Percentiles rank a stretch among this genome's conserved stretches.
These are phyloP conservation scores for Cyberlindnera euphorbiiphila DNA, from an alignment of 805 yeast genomes.

Conservation along the genomic window DNA sequence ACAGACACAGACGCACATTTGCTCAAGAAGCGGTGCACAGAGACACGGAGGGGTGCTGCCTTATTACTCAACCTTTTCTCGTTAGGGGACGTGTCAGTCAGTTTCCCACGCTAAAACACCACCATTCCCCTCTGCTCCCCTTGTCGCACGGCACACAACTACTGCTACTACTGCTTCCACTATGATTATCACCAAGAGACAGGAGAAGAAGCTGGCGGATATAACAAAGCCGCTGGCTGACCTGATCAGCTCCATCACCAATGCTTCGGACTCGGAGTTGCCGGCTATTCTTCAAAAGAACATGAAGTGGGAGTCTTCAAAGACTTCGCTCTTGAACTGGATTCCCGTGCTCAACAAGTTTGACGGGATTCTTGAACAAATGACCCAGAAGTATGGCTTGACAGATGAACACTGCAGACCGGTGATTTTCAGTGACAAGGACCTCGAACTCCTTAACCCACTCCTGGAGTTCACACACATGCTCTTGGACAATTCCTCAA, in stretches of 20 bases:
- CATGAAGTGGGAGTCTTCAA: conserved; percentile 55
- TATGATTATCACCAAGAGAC: conserved; percentile 28
- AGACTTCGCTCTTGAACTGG: conserved; percentile 74
- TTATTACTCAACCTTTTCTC: too few relatives aligned
- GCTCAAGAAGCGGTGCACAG: too few relatives aligned
- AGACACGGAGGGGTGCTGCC: too few relatives aligned
- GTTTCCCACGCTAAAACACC: too few relatives aligned
- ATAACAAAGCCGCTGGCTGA: conserved; percentile 32
- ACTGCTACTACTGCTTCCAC: not conserved
- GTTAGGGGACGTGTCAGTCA: too few relatives aligned
- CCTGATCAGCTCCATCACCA: conserved; percentile 36
- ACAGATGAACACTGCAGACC: conserved; percentile 45
- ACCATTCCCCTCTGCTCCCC: not conserved
- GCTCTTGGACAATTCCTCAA: conserved; percentile 65
- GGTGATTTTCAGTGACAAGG: conserved; percentile 40
- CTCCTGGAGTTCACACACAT: conserved; percentile 59
- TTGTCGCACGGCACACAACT: not conserved
- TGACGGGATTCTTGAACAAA: conserved; percentile 58
- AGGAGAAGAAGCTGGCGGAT: conserved; percentile 23
- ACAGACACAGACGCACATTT: too few relatives aligned
- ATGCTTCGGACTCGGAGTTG: conserved; percentile 37
- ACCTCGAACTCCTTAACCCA: conserved; percentile 44
- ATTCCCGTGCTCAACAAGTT: conserved; percentile 69
- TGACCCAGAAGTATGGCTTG: conserved; percentile 50
- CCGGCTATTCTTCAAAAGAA: conserved; percentile 36